Evolutionary conservation across 768 basidiomycete species (phyloP).

Genomic region (Pilatotrama ljubarskyi): DNA sequence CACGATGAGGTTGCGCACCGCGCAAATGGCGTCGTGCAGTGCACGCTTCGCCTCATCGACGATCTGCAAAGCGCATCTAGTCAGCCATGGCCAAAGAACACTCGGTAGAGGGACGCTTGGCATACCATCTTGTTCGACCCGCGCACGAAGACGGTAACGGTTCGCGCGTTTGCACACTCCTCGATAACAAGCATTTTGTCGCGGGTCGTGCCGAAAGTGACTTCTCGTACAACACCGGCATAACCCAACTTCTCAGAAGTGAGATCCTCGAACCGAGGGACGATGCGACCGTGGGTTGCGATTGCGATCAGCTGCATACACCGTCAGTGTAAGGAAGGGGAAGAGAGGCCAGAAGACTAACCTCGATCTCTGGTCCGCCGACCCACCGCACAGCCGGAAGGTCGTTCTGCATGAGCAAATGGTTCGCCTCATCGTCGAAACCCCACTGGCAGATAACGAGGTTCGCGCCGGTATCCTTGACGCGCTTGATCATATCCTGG

Average conservation of each 20-base stretch:
- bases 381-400: conserved; percentile 98
- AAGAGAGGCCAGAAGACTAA: conserved; percentile 31
- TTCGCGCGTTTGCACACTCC: conserved; percentile 94
- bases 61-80: conserved; percentile 55
- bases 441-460: conserved; percentile 99
- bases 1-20: conserved; percentile 90
- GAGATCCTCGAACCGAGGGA: conserved; percentile 97
- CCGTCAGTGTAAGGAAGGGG: neutral
- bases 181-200: conserved; percentile 99
- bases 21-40: conserved; percentile 96
- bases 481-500: conserved; percentile 92
- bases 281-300: conserved; percentile 96
- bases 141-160: conserved; percentile 95
- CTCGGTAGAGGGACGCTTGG: neutral
- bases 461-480: conserved; percentile 97
- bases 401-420: conserved; percentile 96
- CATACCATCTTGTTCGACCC: conserved; percentile 98
- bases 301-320: conserved; percentile 85
- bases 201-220: conserved; percentile 95
- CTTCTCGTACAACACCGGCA: conserved; percentile 91
- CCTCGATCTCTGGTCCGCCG: conserved; percentile 99
- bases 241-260: conserved; percentile 87
- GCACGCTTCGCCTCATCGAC: conserved; percentile 99
- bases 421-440: conserved; percentile 99
- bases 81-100: neutral